phyloP scores from a whole-genome alignment of 177 flowering plant species.

The Vitis hybrid region DNA sequence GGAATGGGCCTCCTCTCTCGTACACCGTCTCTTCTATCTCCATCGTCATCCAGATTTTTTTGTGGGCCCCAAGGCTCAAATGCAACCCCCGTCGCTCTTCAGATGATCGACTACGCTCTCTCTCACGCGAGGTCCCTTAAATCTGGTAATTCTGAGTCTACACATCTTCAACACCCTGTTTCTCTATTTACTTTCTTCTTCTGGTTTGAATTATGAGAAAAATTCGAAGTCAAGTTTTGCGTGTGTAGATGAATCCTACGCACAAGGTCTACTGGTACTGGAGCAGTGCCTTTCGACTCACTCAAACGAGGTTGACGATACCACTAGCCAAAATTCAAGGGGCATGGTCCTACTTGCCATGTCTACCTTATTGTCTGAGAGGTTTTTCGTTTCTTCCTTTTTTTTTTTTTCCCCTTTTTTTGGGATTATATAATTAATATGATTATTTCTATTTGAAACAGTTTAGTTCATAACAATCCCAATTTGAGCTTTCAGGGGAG shows the following conservation, averaged over 20 bases:
- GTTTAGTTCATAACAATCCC: neutral
- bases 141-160: slow-evolving; percentile 43
- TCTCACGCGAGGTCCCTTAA: slow-evolving; percentile 63
- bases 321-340: slow-evolving; percentile 31
- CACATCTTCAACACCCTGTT: neutral
- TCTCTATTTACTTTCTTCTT: neutral
- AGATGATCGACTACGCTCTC: slow-evolving; percentile 80
- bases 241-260: slow-evolving; percentile 61
- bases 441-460: neutral
- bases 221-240: neutral
- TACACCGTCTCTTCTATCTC: slow-evolving; percentile 3
- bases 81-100: slow-evolving; percentile 52
- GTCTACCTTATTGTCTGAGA: slow-evolving; percentile 64
- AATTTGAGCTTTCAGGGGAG: slow-evolving; percentile 46
- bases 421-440: neutral
- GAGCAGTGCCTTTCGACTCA: slow-evolving; percentile 79
- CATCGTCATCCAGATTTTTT: slow-evolving; percentile 20
- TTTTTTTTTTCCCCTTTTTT: neutral
- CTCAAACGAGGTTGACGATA: slow-evolving; percentile 31
- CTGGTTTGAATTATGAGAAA: neutral
- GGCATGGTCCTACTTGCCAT: slow-evolving; percentile 73
- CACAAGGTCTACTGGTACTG: slow-evolving; percentile 61
- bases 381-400: slow-evolving; percentile 32
- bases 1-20: neutral
- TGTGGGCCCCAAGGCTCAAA: slow-evolving; percentile 20